Conservation (phyloP, 345 rosid species). For the Salix purpurea region DNA sequence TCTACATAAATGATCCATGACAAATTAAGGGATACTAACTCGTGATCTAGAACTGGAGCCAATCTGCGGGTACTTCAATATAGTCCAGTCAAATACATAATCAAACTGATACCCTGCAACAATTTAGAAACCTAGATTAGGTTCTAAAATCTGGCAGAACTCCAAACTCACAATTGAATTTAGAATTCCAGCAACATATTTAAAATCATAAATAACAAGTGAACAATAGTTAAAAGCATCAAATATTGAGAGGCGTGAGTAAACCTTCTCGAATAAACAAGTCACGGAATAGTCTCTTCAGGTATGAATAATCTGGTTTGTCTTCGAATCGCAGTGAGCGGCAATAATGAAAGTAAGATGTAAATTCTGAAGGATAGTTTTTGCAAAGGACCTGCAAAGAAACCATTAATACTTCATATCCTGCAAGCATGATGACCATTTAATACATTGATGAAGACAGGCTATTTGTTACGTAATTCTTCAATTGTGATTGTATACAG, state of each 20-base stretch:
- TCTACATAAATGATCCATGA: not conserved
- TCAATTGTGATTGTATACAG: not conserved
- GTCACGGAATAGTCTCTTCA: constrained; percentile 88
- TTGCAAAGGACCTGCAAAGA: constrained; percentile 72
- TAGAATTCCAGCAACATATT: not conserved
- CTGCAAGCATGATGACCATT: not conserved
- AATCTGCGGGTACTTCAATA: constrained; percentile 75
- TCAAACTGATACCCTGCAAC: constrained; percentile 82
- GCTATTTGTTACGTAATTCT: not conserved
- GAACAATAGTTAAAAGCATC: not conserved
- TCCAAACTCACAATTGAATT: not conserved
- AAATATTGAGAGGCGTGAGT: not conserved
- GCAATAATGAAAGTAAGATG: constrained; percentile 90
- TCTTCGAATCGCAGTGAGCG: constrained; percentile 92
- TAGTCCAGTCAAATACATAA: constrained; percentile 92
- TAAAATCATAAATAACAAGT: not conserved
- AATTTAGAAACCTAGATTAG: constrained; percentile 7
- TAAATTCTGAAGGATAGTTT: constrained; percentile 76
- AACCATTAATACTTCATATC: not conserved
- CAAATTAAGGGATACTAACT: constrained; percentile 35
- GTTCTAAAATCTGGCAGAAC: not conserved
- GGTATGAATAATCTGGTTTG: constrained; percentile 90
- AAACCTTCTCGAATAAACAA: constrained; percentile 90
- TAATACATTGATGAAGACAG: not conserved
- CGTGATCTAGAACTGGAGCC: constrained; percentile 71